Conservation (phyloP, 345 rosid genomes). For the Turritis glabra region DNA sequence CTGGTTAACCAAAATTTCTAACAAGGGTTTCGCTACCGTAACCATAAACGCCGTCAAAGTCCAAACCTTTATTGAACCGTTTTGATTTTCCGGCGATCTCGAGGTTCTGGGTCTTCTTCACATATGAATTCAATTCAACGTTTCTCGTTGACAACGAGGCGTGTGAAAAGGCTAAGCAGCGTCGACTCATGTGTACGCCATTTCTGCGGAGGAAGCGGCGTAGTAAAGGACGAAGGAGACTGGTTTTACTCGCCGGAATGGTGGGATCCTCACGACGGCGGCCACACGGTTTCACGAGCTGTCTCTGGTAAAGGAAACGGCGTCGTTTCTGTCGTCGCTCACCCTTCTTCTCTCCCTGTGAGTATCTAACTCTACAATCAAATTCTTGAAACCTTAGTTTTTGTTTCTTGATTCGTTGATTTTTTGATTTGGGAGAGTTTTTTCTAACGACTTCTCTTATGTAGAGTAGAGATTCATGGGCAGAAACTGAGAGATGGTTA, state of each 20-base stretch:
- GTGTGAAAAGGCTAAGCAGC: conserved; percentile 9
- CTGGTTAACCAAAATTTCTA: too few relatives aligned
- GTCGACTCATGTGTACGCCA: conserved; percentile 42
- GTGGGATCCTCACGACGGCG: conserved; percentile 63
- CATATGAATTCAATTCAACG: conserved; percentile 24
- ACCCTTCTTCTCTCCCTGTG: conserved; percentile 82
- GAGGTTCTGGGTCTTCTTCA: background rate
- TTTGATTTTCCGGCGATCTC: conserved; percentile 6
- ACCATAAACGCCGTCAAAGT: conserved; percentile 42
- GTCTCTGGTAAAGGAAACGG: conserved; percentile 73
- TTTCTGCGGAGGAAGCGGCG: conserved; percentile 46
- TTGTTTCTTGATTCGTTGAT: background rate
- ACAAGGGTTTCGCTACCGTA: background rate
- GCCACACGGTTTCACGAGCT: conserved; percentile 51
- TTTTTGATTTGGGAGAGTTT: background rate
- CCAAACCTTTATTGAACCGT: background rate
- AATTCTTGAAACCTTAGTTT: background rate
- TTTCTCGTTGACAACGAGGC: conserved; percentile 2
- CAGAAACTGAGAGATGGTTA: conserved; percentile 77
- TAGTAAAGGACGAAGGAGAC: conserved; percentile 78
- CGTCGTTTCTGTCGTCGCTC: conserved; percentile 68
- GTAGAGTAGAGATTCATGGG: conserved; percentile 66
- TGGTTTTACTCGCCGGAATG: conserved; percentile 84
- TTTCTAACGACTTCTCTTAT: conserved; percentile 5
- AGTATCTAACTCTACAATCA: conserved; percentile 31